Conservation (phyloP, 177 flowering plant genomes). For the Vitis hybrid region DNA sequence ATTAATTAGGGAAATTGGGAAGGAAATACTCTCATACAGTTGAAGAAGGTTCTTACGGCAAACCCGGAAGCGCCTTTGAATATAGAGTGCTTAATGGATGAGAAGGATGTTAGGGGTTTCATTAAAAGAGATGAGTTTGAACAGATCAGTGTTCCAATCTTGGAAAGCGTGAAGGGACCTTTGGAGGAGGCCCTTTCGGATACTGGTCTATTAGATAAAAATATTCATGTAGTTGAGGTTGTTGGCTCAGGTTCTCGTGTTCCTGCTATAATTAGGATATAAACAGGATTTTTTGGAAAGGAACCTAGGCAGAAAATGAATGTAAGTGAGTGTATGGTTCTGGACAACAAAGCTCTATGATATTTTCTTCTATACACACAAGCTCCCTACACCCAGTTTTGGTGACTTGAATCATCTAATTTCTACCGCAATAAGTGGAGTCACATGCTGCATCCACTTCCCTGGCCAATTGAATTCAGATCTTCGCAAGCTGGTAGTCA, state of each 20-base stretch:
- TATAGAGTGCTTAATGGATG: conserved; percentile 94
- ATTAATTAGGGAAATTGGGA: conserved; percentile 75
- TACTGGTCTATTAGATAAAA: conserved; percentile 63
- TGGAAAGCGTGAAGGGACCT: conserved; percentile 86
- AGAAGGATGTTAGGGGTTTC: conserved; percentile 84
- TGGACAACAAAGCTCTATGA: conserved; percentile 62
- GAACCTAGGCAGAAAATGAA: conserved; percentile 97
- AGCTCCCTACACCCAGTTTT: conserved; percentile 68
- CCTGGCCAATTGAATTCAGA: conserved; percentile 61
- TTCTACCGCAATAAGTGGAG: conserved; percentile 63
- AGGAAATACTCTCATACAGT: conserved; percentile 68
- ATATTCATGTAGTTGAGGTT: conserved; percentile 80
- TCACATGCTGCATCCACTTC: conserved; percentile 66
- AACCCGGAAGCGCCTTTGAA: conserved; percentile 86
- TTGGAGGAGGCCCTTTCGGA: conserved; percentile 80
- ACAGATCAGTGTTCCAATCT: conserved; percentile 68
- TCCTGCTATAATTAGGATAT: conserved; percentile 76
- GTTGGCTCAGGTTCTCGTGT: conserved; percentile 92
- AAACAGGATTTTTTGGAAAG: conserved; percentile 80
- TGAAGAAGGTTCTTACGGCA: conserved; percentile 91
- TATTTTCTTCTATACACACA: conserved; percentile 62
- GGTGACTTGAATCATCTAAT: conserved; percentile 67
- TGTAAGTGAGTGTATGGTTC: conserved; percentile 92
- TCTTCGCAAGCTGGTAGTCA: conserved; percentile 57
- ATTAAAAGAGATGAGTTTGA: conserved; percentile 94